phyloP scores from a whole-genome alignment of 2,329 filamentous ascomycete species.

The Aspergillus pseudotamarii region DNA sequence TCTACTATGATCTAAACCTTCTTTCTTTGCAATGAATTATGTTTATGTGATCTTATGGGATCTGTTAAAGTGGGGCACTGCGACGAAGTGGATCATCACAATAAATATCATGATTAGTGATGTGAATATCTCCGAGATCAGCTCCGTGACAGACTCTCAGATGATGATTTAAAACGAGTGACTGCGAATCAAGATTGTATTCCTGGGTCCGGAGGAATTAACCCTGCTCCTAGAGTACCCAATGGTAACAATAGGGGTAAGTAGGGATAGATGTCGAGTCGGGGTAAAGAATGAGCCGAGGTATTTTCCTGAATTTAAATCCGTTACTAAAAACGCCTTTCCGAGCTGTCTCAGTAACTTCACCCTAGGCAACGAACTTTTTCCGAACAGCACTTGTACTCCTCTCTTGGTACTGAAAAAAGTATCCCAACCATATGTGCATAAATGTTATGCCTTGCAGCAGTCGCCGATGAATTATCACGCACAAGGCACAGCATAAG shows the following conservation, averaged over 20 bases:
- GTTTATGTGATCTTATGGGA: conserved; percentile 4
- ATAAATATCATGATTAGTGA: background rate
- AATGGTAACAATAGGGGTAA: background rate
- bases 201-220: background rate
- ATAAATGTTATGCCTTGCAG: background rate
- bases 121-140: background rate
- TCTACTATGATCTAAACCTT: background rate
- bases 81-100: background rate
- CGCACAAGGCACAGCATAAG: background rate
- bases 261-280: background rate
- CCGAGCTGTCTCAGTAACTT: background rate
- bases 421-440: background rate
- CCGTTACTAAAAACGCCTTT: background rate
- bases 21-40: background rate
- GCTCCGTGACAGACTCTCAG: background rate
- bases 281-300: background rate
- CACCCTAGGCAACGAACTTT: background rate
- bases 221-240: background rate
- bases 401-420: background rate
- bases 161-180: background rate
- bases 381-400: background rate
- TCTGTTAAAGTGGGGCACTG: background rate
- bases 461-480: background rate
- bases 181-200: background rate
- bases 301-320: background rate